Evolutionary conservation across 306 rosid species (phyloP), one percentile per base, ranked within the genome.

Genomic region (Quercus wislizeni): DNA sequence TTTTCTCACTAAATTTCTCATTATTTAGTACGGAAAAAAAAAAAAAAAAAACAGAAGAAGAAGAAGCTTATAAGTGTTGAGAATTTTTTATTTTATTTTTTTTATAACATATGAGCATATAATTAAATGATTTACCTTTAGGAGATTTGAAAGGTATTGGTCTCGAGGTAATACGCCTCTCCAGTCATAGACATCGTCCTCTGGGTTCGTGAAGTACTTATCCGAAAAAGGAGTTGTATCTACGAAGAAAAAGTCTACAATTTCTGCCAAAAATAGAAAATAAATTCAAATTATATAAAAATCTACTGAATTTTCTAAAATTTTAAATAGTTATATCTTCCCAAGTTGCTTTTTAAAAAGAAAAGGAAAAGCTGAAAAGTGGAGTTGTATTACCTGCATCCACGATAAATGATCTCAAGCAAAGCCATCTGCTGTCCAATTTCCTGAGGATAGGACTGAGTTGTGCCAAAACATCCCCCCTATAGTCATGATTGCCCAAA

Each of bases 211-310:
- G 74, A 91, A 86, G 73, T 91, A 91, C 11, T 86, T 73, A 1
- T 86, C 80, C 25, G 86, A 83, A 62, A 93, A 84, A 0, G 94
- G 94, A 28, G 92, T 89, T 12, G 94, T 93, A 83, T 93, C 97
- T 41, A 93, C 80, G 55, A 93, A 93, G 86, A 93, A 86, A 25
- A 93, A 63, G 0, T 93, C 94, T 8, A 52, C 91, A 52, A 81
- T 43, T 63, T 87, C 96, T 88, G 78, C 28, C 5, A 68, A 68
- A 58, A 19, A 38, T 21, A 52, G 2, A 78, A 65, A 18, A 31
- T 2, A 0, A 19, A 19, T 5, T 38, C 3, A 0, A 19, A 19
- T 13, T 4, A 13, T 12, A 12, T 3, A 49, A 49, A 49, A 49
- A 10, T 49, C 5, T 12, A 49, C 14, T 49, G 14, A 13, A 49